Base-by-base conservation (phyloP, 1,284 basidiomycete genomes). In the Malassezia equina region DNA sequence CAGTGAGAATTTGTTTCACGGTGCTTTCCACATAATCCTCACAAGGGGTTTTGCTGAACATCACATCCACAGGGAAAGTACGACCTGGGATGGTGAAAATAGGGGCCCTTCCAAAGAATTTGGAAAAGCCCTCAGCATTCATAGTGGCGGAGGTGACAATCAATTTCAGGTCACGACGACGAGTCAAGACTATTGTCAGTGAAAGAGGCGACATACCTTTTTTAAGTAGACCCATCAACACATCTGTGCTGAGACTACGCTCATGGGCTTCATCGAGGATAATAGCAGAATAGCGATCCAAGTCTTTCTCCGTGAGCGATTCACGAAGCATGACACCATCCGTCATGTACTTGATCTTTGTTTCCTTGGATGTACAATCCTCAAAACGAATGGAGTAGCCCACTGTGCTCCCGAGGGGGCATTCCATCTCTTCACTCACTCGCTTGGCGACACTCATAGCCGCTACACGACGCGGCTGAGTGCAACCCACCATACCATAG, bases 401-500 rank as follows among this genome's bases (percentile, higher is more conserved):
- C 13, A 98, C 93, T 0, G 83, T 83, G 2, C 80, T 79, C 7
- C 93, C 93, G 0, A 96, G 81, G 77, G 88, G 85, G 76, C 79
- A 78, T 68, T 80, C 79, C 80, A 82, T 81, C 76, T 98, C 93
- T 71, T 98, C 93, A 71, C 88, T 90, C 54, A 96, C 93, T 77
- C 93, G 90, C 78, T 96, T 96, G 7, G 93, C 93, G 3, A 96
- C 93, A 13, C 88, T 91, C 91, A 98, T 96, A 11, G 93, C 91
- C 44, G 93, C 91, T 11, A 96, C 91, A 78, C 91, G 88, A 69
- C 93, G 83, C 34, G 91, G 91, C 72, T 96, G 91, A 0, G 93
- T 98, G 68, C 91, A 98, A 7, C 90, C 90, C 40, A 98, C 83
- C 33, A 94, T 80, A 7, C 91, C 91, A 74, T 85, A 81, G 15